Evolutionary conservation across 257 asterid species (phyloP).

Genomic region (Anisodus tanguticus): DNA sequence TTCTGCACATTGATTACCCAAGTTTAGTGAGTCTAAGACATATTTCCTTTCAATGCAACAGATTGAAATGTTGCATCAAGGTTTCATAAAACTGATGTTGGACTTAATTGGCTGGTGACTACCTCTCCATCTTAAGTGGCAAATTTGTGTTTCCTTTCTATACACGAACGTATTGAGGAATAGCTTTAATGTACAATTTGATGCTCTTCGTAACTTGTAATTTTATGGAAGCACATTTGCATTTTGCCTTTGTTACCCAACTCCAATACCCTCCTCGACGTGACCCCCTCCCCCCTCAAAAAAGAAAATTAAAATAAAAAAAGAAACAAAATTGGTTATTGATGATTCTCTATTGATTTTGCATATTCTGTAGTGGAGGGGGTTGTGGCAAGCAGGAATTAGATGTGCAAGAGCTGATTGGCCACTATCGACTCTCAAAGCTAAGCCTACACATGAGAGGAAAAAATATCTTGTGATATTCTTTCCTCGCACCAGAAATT

Average conservation of each 20-base stretch:
- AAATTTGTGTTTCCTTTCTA: neutral
- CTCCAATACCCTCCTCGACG: neutral
- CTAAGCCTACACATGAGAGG: conserved; percentile 95
- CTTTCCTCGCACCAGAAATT: conserved; percentile 88
- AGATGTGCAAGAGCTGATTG: conserved; percentile 91
- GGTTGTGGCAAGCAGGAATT: conserved; percentile 98
- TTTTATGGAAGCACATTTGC: conserved; percentile 17
- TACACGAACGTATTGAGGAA: neutral
- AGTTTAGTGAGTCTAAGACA: conserved; percentile 11
- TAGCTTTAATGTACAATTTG: neutral
- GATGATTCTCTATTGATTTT: conserved; percentile 34
- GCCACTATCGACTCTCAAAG: conserved; percentile 88
- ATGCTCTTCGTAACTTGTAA: neutral
- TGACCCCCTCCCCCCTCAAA: neutral
- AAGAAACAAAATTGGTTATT: conserved; percentile 15
- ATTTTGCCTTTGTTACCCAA: conserved; percentile 18
- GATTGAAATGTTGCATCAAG: conserved; percentile 2
- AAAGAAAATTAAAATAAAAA: neutral
- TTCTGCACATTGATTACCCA: neutral
- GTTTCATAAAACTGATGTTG: neutral
- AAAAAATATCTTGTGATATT: conserved; percentile 91
- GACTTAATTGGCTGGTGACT: neutral
- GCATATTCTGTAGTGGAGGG: conserved; percentile 78
- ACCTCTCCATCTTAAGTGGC: neutral
- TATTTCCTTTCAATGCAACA: conserved; percentile 13